Evolutionary conservation across 2,329 filamentous ascomycete species (phyloP), one percentile per base, ranked within the genome.

Genomic region (Verticillium dahliae): DNA sequence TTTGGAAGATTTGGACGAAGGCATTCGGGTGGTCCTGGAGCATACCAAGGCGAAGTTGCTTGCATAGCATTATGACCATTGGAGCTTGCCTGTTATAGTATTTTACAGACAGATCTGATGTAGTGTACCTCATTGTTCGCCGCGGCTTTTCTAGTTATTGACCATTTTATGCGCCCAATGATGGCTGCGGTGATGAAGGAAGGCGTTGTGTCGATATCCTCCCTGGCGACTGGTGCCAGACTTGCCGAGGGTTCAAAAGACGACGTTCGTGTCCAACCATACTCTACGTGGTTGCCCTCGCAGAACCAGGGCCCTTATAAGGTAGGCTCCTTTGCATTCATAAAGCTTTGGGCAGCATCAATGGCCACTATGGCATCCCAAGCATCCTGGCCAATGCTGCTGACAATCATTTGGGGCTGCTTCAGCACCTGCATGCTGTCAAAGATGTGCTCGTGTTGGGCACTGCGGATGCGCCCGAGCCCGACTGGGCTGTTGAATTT

Each of bases 1-100:
- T 1, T 68, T 78, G 56, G 74, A 80, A 37, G 77, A 76, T 15
- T 72, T 89, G 55, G 86, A 89, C 68, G 74, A 77, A n/a, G 81
- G 77, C 41, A 81, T 89, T 64, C 75, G 75, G 62, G 78, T 75
- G 7, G 85, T 88, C 1, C 65, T 89, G 65, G 78, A 83, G 67
- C 78, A 84, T 66, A 84, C 80, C 0, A 81, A 75, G 71, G 61
- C 61, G 52, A 74, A 73, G 62, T 61, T 77, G 54, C 54, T 59
- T 65, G 71, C 56, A 22, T 64, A 35, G n/a, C 15, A 35, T 34
- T 2, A 56, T 33, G 5, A n/a, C 5, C 7, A 18, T 22, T 11
- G 18, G 6, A 37, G 9, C 35, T 37, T 37, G 7, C 13, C 4
- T 11, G 22, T 52, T 52, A n/a, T 52, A 2, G 35, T 37, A 37